Conservation (phyloP, 139 green algal genomes). For the Auxenochlorella protothecoides region DNA sequence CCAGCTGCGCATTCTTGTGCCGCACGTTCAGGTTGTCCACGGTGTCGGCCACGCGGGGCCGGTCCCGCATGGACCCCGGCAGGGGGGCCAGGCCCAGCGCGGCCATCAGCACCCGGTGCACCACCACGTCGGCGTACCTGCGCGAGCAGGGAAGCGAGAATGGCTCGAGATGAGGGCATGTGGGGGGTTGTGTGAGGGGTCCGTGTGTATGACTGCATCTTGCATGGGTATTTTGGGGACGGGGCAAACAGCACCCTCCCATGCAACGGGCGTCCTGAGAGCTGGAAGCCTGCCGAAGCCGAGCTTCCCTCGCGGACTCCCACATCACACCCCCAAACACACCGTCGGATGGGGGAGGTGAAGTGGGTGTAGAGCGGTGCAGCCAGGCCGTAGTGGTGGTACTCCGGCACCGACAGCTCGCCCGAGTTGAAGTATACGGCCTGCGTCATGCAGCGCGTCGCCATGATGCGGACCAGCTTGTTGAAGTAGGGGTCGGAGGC, state of each 20-base stretch:
- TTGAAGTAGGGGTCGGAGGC: conserved; percentile 91
- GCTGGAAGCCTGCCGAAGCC: too few relatives aligned
- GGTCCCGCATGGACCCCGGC: conserved; percentile 36
- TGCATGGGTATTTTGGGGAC: too few relatives aligned
- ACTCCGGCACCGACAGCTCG: conserved; percentile 42
- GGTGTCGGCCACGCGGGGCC: conserved; percentile 38
- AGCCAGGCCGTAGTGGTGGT: conserved; percentile 86
- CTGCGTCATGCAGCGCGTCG: conserved; percentile 95
- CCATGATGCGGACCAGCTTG: conserved; percentile 92
- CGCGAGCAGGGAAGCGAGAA: conserved; percentile 12
- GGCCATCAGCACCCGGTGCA: conserved; percentile 82
- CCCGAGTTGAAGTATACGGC: conserved; percentile 70
- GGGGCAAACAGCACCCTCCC: too few relatives aligned
- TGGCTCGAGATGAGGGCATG: background rate
- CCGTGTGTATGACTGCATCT: too few relatives aligned
- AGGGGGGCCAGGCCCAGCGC: conserved; percentile 57
- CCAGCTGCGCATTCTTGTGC: conserved; percentile 88
- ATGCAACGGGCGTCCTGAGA: too few relatives aligned
- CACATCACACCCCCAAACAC: background rate
- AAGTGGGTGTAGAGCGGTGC: conserved; percentile 94
- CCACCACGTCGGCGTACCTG: conserved; percentile 85
- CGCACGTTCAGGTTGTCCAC: conserved; percentile 83
- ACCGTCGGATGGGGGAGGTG: conserved; percentile 86
- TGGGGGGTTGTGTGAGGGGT: background rate
- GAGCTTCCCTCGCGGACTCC: too few relatives aligned